Percentiles rank a stretch among this genome's conserved stretches.
These are phyloP conservation scores for Kwoniella sp. DNA, from an alignment of 768 basidiomycete species.

Conservation along the genomic window DNA sequence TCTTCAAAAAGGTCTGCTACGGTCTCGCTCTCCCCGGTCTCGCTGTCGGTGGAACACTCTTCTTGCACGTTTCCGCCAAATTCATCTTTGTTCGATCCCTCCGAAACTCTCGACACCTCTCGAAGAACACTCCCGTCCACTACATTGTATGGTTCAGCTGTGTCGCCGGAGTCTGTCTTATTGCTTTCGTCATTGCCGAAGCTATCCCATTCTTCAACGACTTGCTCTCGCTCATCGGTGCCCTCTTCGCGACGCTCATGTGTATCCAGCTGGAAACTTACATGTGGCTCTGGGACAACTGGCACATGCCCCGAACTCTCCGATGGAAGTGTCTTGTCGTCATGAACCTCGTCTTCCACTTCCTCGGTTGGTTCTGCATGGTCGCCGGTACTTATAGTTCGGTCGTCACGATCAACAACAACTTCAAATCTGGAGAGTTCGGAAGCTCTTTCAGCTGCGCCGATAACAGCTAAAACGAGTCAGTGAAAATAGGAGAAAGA, in stretches of 20 bases:
- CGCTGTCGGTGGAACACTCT: constrained; percentile 34
- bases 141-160: constrained; percentile 39
- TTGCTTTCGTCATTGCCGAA: constrained; percentile 43
- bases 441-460: constrained; percentile 24
- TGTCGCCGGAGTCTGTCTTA: constrained; percentile 33
- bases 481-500: too few relatives aligned
- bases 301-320: constrained; percentile 1
- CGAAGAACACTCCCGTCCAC: constrained; percentile 35
- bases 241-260: constrained; percentile 41
- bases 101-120: constrained; percentile 35
- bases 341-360: constrained; percentile 16
- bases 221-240: constrained; percentile 44
- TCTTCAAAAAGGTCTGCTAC: constrained; percentile 50
- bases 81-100: constrained; percentile 43
- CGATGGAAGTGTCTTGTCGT: constrained; percentile 3
- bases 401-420: constrained; percentile 20
- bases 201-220: constrained; percentile 50
- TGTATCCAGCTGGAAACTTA: constrained; percentile 39
- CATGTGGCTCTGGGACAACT: constrained; percentile 51
- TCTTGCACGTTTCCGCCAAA: constrained; percentile 29
- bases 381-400: constrained; percentile 23
- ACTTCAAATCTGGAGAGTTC: constrained; percentile 12
- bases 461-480: constrained; percentile 16
- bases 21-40: constrained; percentile 41
- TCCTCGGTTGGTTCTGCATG: constrained; percentile 25